Base-by-base conservation (phyloP, 192 early-diverging fungal genomes). In the Podila clonocystis region DNA sequence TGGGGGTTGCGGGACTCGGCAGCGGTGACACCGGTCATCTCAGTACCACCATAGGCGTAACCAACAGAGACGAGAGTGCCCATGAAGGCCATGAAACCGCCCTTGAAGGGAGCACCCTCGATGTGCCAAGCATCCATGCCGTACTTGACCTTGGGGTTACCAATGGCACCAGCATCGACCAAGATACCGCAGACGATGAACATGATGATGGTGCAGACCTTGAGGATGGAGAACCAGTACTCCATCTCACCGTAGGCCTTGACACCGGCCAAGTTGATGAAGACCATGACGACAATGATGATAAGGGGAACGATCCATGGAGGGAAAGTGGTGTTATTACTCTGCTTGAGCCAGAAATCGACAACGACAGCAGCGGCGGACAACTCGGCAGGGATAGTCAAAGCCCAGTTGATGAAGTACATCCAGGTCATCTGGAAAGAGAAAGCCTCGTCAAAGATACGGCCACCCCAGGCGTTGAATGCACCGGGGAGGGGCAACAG, bases 11-110 rank as follows among this genome's bases (percentile, higher is more conserved):
- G 72, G 50, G 91, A 90, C 82, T 97, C 96, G 58, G 94, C 96
- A 17, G 94, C 95, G 17, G 95, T 94, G 30, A 97, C 90, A 58
- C 94, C 96, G 31, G 95, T 91, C 41, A 97, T 87, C 73, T 97
- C 96, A 3, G 94, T 94, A 36, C 96, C 96, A 82, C 92, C 91
- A 77, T 93, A 93, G 61, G 94, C 89, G 71, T 94, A 96, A 38
- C 90, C 92, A 19, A 95, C 94, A 1, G 89, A 85, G 67, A 92
- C 87, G 63, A 95, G 90, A 5, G 87, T 85, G 61, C 82, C 89
- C 30, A 94, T 62, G 52, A 93, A 85, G 13, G 88, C 92, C 12
- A 89, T 72, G 62, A 90, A 84, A 38, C 87, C 84, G 22, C 87
- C 89, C 72, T 86, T 86, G 68, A 93, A 91, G 31, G 88, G 87